Evolutionary conservation across 1,284 basidiomycete species (phyloP), one percentile per base, ranked within the genome.

Genomic region (Microbotryum lychnidis-dioicae): DNA sequence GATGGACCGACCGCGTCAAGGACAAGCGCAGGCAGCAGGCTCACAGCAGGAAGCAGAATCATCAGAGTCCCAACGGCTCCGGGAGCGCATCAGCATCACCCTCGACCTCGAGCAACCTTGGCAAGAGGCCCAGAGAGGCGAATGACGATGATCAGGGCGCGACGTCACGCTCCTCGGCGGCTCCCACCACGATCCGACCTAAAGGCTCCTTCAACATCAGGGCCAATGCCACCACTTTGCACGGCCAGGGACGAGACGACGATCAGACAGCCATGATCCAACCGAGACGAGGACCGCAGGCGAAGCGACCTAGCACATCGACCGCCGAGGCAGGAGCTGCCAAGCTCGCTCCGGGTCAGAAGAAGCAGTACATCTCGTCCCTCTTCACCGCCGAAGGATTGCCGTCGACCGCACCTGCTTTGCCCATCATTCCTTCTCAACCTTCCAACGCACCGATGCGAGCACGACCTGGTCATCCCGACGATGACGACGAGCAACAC

Each of bases 351-450:
- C 60, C 60, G 14, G 50, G 42, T 2, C 64, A 64, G 31, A 66
- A 68, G 58, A 79, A 81, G 6, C 89, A 92, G 72, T 79, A 92
- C 64, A 90, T 96, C 68, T 96, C 92, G 0, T 93, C 91, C 4
- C 80, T 97, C 4, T 97, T 97, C 78, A 85, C 89, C 1, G 88
- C 83, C 63, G 67, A 69, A 16, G 65, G 61, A n/a, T 37, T 71
- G 6, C 70, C 70, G 12, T 25, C 56, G 4, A 6, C 54, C 33
- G 44, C 51, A 6, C 10, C 45, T n/a, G 16, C 62, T 23, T 58
- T 53, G 6, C 56, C 65, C 10, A 42, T 61, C 54, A 45, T 61
- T 3, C 57, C 65, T 20, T 53, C 58, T 6, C 45, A 89, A 88
- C 71, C 88, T 85, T 9, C 59, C 27, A 67, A 57, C 67, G 65